Percentiles rank a stretch among this genome's conserved stretches.
Evolutionary conservation across 139 green algal genomes (phyloP).

Genomic region (Yamagishiella unicocca): DNA sequence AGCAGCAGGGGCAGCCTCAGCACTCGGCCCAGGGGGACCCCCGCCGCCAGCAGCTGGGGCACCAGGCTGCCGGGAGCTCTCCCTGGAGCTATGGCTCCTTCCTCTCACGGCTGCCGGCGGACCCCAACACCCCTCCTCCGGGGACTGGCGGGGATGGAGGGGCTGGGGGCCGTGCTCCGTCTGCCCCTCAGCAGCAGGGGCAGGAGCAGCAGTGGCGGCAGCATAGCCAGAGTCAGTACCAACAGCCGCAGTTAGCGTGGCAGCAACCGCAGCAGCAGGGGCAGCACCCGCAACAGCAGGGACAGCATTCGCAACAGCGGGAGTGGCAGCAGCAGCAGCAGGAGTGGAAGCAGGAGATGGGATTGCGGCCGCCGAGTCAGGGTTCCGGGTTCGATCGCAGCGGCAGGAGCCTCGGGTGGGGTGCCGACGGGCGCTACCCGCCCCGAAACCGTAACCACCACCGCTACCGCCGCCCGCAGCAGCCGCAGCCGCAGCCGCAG

Average conservation of each 20-base stretch:
- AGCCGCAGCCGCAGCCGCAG: neutral
- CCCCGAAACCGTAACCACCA: neutral
- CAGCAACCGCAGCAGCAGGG: neutral
- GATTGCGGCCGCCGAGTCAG: no score
- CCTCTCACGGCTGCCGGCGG: no score
- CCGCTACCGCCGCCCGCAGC: neutral
- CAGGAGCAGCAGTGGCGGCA: neutral
- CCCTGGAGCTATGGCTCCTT: no score
- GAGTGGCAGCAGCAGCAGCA: neutral
- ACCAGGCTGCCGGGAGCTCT: no score
- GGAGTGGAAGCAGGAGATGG: neutral
- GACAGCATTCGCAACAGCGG: neutral
- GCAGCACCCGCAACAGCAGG: neutral
- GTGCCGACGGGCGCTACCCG: neutral
- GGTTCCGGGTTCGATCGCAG: no score
- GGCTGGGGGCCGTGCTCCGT: neutral
- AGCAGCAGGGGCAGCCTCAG: neutral
- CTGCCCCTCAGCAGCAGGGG: neutral
- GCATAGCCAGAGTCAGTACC: neutral
- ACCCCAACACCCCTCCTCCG: no score
- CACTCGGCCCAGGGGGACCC: no score
- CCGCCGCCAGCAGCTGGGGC: no score
- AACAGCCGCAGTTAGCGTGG: neutral
- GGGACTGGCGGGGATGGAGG: neutral
- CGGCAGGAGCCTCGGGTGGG: neutral